Conservation (phyloP, 495 filamentous ascomycete genomes). For the Xylaria grammica region DNA sequence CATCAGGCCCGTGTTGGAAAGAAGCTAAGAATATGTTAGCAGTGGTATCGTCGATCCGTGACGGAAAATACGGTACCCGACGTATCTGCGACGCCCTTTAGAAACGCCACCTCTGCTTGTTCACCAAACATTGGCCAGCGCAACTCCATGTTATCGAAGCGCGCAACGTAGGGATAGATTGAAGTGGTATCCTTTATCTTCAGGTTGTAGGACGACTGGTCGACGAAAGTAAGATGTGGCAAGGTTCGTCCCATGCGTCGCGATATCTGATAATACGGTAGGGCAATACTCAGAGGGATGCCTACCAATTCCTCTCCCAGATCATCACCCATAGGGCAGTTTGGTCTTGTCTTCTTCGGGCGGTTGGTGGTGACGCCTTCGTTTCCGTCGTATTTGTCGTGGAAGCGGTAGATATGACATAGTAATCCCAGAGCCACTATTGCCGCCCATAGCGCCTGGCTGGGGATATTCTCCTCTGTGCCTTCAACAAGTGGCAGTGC, state of each 20-base stretch:
- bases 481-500: conserved; percentile 53
- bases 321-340: conserved; percentile 54
- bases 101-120: conserved; percentile 55
- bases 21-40: conserved; percentile 37
- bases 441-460: conserved; percentile 58
- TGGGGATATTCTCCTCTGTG: conserved; percentile 53
- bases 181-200: conserved; percentile 53
- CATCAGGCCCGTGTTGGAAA: conserved; percentile 50
- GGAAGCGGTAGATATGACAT: conserved; percentile 57
- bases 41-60: conserved; percentile 2
- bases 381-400: conserved; percentile 56
- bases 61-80: conserved; percentile 32
- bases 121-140: conserved; percentile 59
- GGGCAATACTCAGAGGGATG: conserved; percentile 52
- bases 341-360: conserved; percentile 39
- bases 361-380: conserved; percentile 50
- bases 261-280: conserved; percentile 54
- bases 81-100: conserved; percentile 49
- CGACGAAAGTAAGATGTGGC: conserved; percentile 56
- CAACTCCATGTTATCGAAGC: conserved; percentile 57
- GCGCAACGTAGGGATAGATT: conserved; percentile 51
- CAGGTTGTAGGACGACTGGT: conserved; percentile 58
- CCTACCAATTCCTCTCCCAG: conserved; percentile 54
- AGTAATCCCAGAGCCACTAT: conserved; percentile 57
- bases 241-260: conserved; percentile 53